Evolutionary conservation across 2,329 filamentous ascomycete species (phyloP).

Genomic region (Fusarium liriodendri): DNA sequence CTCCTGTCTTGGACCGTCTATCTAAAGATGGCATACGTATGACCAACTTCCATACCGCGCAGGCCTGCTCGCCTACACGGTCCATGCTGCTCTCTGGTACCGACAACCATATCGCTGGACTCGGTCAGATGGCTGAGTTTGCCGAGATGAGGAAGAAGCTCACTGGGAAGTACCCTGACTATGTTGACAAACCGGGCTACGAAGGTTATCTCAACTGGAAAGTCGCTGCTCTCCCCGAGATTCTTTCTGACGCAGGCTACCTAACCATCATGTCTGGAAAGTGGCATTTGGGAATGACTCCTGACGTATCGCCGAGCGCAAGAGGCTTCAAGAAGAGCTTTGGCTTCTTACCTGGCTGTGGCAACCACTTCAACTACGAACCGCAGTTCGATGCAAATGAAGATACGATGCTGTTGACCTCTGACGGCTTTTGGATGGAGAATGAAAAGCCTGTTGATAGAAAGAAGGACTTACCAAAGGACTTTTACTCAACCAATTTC

Average conservation of each 20-base stretch:
- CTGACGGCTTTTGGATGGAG: constrained; percentile 52
- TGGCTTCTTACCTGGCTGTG: constrained; percentile 54
- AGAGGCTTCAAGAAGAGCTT: constrained; percentile 54
- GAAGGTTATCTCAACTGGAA: constrained; percentile 47
- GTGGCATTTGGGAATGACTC: constrained; percentile 52
- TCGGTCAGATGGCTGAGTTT: constrained; percentile 49
- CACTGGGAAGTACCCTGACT: neutral
- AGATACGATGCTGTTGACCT: constrained; percentile 57
- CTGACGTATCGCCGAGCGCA: constrained; percentile 38
- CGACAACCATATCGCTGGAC: constrained; percentile 64
- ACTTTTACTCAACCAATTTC: constrained; percentile 63
- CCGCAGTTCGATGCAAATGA: constrained; percentile 62
- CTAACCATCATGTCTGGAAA: constrained; percentile 47
- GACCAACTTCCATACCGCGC: constrained; percentile 68
- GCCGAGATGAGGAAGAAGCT: neutral
- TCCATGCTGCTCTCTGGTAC: constrained; percentile 71
- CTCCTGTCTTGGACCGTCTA: constrained; percentile 64
- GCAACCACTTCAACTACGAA: constrained; percentile 67
- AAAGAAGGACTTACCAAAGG: constrained; percentile 54
- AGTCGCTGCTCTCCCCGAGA: constrained; percentile 43
- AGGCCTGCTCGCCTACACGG: constrained; percentile 67
- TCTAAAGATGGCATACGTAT: constrained; percentile 61
- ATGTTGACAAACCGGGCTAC: constrained; percentile 38
- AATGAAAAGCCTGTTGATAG: constrained; percentile 53
- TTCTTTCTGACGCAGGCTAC: constrained; percentile 46